A percentile compares a stretch with the other conserved stretches of the same genome.
phyloP scores from a whole-genome alignment of 805 yeast genomes.

The Lachancea sp. region DNA sequence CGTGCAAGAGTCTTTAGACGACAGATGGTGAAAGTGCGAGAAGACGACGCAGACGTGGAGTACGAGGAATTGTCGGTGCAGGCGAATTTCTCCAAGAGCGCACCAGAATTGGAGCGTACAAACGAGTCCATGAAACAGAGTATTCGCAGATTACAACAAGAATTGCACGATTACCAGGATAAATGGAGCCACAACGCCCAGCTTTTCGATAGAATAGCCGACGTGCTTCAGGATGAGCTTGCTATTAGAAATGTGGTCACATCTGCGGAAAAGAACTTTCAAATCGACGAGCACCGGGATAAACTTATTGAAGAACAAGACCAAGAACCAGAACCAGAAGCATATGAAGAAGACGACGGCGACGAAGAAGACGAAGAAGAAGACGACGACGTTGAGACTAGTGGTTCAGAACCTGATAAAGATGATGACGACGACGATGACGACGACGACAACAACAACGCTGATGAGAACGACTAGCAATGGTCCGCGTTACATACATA shows the following conservation, averaged over 20 bases:
- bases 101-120: constrained; percentile 21
- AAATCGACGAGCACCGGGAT: no score
- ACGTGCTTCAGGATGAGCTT: constrained; percentile 24
- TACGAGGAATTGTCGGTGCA: constrained; percentile 2
- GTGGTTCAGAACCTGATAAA: constrained; percentile 7
- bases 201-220: constrained; percentile 22
- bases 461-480: neutral
- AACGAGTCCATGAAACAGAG: constrained; percentile 23
- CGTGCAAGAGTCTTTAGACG: constrained; percentile 16
- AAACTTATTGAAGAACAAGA: no score
- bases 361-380: constrained; percentile 10
- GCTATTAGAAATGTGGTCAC: constrained; percentile 15
- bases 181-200: constrained; percentile 31
- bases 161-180: constrained; percentile 19
- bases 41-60: constrained; percentile 5
- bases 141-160: constrained; percentile 18
- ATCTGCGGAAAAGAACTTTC: constrained; percentile 13
- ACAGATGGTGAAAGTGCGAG: constrained; percentile 1
- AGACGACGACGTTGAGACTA: constrained; percentile 1
- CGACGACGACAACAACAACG: neutral
- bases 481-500: neutral
- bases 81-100: constrained; percentile 20
- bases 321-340: no score
- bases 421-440: constrained; percentile 8
- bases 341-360: constrained; percentile 4